Percentiles rank a stretch among this genome's conserved stretches.
Conservation (phyloP, 306 rosid genomes). For the Cercis canadensis region DNA sequence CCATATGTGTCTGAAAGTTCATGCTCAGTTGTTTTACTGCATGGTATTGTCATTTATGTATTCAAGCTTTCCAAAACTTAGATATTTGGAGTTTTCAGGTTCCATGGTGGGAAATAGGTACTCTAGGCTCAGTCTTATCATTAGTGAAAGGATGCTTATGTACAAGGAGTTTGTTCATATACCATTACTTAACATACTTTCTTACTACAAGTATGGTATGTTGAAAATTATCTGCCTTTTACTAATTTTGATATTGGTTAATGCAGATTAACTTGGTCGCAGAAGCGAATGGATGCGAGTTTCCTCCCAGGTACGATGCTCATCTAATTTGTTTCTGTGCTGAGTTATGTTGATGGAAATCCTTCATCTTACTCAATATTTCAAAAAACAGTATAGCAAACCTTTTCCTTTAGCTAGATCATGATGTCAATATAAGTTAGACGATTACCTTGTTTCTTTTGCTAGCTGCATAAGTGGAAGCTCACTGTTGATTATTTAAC, state of each 20-base stretch:
- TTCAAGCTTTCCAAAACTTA: no score
- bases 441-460: background rate
- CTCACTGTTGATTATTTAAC: slow-evolving; percentile 12
- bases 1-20: no score
- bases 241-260: slow-evolving; percentile 20
- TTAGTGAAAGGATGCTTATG: no score
- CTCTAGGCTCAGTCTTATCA: no score
- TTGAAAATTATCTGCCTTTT: background rate
- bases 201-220: background rate
- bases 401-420: no score
- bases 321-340: slow-evolving; percentile 12
- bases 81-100: no score
- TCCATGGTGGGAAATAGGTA: no score
- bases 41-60: no score
- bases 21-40: no score
- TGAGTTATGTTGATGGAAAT: background rate
- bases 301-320: slow-evolving; percentile 53
- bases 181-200: background rate
- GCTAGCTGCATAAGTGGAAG: background rate
- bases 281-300: slow-evolving; percentile 49
- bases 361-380: no score
- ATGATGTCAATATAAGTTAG: background rate
- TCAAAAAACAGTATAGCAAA: no score
- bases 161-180: background rate
- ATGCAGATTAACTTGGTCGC: slow-evolving; percentile 58